Percentiles rank a stretch among this genome's conserved stretches.
phyloP scores from a whole-genome alignment of 1,284 basidiomycete genomes.

The Boletellus deceptivus region DNA sequence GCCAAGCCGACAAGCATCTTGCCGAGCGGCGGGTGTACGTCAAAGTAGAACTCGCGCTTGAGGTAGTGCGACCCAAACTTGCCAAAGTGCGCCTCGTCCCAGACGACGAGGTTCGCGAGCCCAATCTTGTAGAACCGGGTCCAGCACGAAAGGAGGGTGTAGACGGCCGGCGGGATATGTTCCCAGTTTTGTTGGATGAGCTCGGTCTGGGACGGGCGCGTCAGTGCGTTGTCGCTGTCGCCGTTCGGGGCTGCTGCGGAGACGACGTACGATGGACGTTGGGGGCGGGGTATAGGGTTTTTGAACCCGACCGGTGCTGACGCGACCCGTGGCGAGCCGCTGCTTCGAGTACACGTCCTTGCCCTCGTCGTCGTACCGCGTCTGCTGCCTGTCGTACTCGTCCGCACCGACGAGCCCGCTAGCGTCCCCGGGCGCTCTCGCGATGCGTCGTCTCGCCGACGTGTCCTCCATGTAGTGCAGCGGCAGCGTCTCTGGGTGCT shows the following conservation, averaged over 20 bases:
- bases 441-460: constrained; percentile 54
- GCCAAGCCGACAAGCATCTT: constrained; percentile 98
- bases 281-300: constrained; percentile 64
- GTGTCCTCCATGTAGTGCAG: constrained; percentile 77
- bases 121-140: constrained; percentile 96
- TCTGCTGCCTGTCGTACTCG: constrained; percentile 36
- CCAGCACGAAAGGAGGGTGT: constrained; percentile 91
- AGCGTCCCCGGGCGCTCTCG: constrained; percentile 42
- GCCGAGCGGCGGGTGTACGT: constrained; percentile 96
- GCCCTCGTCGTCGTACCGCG: constrained; percentile 59
- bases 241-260: constrained; percentile 4
- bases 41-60: constrained; percentile 94
- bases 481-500: constrained; percentile 57
- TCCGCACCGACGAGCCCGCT: constrained; percentile 36
- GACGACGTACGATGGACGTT: constrained; percentile 60
- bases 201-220: constrained; percentile 53
- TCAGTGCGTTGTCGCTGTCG: neutral
- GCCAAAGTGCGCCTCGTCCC: constrained; percentile 99
- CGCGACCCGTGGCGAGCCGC: constrained; percentile 43
- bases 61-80: constrained; percentile 97
- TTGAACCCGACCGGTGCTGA: constrained; percentile 60
- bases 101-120: constrained; percentile 83
- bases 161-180: constrained; percentile 79
- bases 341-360: constrained; percentile 75
- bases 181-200: constrained; percentile 82